phyloP scores from a whole-genome alignment of 2,329 filamentous ascomycete genomes.

The Cladosporium sp. region DNA sequence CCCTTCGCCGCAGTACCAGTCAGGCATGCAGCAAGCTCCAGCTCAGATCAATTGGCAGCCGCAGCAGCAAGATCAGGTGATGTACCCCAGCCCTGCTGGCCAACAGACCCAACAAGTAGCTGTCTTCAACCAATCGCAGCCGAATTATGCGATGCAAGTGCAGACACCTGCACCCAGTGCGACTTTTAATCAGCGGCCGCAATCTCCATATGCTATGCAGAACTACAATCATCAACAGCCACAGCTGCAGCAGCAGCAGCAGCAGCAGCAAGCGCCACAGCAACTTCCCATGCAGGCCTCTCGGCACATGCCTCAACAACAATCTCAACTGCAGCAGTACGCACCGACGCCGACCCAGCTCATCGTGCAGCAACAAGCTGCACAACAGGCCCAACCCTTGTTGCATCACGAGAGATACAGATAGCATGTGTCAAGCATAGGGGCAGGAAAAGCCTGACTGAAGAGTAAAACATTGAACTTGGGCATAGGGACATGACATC shows the following conservation, averaged over 20 bases:
- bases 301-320: not conserved
- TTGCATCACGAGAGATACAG: too few relatives aligned
- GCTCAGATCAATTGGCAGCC: not conserved
- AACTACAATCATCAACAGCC: not conserved
- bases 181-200: not conserved
- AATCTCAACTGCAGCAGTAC: not conserved
- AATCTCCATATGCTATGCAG: not conserved
- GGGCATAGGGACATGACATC: too few relatives aligned
- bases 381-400: too few relatives aligned
- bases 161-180: not conserved
- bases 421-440: too few relatives aligned
- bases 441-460: too few relatives aligned
- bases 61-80: not conserved
- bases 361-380: not conserved
- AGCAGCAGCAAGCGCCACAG: not conserved
- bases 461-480: too few relatives aligned
- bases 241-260: not conserved
- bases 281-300: not conserved
- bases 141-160: not conserved
- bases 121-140: not conserved
- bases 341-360: not conserved
- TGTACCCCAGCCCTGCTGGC: not conserved
- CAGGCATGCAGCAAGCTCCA: not conserved
- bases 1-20: not conserved
- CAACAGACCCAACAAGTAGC: not conserved